Base-by-base conservation (phyloP, 345 rosid genomes). In the Isatis tinctoria region DNA sequence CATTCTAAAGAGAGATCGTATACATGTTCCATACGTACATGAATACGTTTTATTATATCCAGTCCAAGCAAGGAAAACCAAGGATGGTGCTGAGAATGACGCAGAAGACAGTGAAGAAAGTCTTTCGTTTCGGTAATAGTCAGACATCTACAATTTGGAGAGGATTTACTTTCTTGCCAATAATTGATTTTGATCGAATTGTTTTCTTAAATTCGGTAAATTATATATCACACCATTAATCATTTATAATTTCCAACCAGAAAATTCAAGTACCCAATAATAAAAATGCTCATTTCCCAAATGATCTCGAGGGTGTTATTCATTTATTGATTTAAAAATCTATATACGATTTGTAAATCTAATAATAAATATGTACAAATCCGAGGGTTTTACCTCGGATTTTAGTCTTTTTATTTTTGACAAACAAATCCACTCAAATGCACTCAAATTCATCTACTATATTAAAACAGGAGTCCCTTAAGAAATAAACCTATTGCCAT, bases 81-180 rank as follows among this genome's bases (percentile, higher is more conserved):
- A 62, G 33, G 36, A 13, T 41, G 70, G 32, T 45, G 33, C 59
- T 74, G 67, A 74, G 60, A 45, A 35, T 65, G 72, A 74, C 59
- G 59, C 45, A 45, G 13, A 26, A 65, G 22, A 66, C 72, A 74
- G 27, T 56, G 52, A 27, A 58, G 45, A 48, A 57, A n/a, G 67
- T 59, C 36, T 47, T 3, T 59, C 36, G 47, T 3, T 37, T 58
- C 47, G 44, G 48, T 45, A 37, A 47, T 18, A 39, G n/a, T 60
- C 73, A 53, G 36, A 75, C 8, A 16, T 67, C n/a, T 67, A 60
- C 67, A 67, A 40, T 30, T 67, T 53, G 6, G 47, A 16, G 30
- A 26, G 11, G 35, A 56, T 26, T 45, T 13, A 65, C 72, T 65
- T 63, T 64, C 14, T 40, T 17, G 44, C 11, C 63, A 32, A 39